phyloP scores from a whole-genome alignment of 2,329 filamentous ascomycete species.

The Sporothrix pseudoabietina region DNA sequence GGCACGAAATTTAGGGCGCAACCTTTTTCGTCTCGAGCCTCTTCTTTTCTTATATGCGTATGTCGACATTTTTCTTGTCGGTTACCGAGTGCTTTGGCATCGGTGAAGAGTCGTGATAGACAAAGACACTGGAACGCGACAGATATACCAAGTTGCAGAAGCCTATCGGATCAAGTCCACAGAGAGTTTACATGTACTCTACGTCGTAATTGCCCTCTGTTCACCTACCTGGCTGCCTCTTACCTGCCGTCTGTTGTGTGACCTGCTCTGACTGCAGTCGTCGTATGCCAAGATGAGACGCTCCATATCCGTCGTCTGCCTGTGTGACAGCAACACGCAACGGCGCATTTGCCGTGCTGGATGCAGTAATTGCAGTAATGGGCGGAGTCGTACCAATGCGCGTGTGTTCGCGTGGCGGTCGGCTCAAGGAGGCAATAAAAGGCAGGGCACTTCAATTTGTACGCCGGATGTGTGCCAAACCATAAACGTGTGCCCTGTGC shows the following conservation, averaged over 20 bases:
- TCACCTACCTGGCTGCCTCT: background rate
- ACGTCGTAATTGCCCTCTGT: background rate
- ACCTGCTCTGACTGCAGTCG: background rate
- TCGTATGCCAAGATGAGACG: background rate
- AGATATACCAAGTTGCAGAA: background rate
- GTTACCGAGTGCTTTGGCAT: background rate
- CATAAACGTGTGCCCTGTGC: background rate
- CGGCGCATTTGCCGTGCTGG: background rate
- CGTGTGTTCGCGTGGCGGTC: constrained; percentile 4
- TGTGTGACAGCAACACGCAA: background rate
- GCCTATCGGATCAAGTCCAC: background rate
- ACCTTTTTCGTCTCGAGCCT: background rate
- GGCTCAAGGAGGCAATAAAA: constrained; percentile 14
- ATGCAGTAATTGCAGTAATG: background rate
- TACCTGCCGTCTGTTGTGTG: background rate
- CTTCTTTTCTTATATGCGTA: background rate
- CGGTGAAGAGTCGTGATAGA: background rate
- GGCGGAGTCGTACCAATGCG: background rate
- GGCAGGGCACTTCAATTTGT: constrained; percentile 1
- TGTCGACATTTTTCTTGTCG: too few species aligned
- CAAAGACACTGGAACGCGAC: background rate
- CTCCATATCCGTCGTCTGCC: background rate
- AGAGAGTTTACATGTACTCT: background rate
- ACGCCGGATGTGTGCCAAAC: background rate
- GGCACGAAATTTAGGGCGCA: background rate